phyloP scores from a whole-genome alignment of 768 basidiomycete genomes.

The Rickenella mellea region DNA sequence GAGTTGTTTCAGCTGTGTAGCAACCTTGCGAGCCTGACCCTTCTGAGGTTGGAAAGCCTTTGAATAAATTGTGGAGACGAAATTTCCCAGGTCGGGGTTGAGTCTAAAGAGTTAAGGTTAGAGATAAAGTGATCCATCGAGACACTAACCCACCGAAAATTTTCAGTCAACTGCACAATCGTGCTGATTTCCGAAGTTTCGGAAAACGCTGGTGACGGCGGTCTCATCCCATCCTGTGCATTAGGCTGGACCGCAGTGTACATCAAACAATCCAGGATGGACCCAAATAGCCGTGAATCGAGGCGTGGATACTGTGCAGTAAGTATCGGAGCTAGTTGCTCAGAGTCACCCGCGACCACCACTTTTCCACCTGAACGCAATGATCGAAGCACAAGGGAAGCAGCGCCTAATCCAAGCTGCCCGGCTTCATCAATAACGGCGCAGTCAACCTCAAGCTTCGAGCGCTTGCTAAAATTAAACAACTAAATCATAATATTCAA shows the following conservation, averaged over 20 bases:
- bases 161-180: slow-evolving; percentile 40
- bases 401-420: slow-evolving; percentile 36
- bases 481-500: slow-evolving; percentile 21
- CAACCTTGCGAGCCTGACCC: slow-evolving; percentile 30
- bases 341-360: slow-evolving; percentile 41
- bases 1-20: slow-evolving; percentile 22
- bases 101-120: slow-evolving; percentile 20
- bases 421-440: slow-evolving; percentile 43
- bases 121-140: background rate
- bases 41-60: slow-evolving; percentile 40
- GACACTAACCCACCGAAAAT: slow-evolving; percentile 30
- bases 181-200: slow-evolving; percentile 17
- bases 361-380: slow-evolving; percentile 29
- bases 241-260: slow-evolving; percentile 8
- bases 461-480: slow-evolving; percentile 35
- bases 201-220: background rate
- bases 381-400: slow-evolving; percentile 35
- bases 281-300: slow-evolving; percentile 34
- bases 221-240: slow-evolving; percentile 12
- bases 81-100: slow-evolving; percentile 44
- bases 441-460: slow-evolving; percentile 30
- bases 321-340: slow-evolving; percentile 42
- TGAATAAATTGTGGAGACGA: slow-evolving; percentile 42
- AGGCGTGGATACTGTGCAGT: slow-evolving; percentile 35
- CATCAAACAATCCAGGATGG: slow-evolving; percentile 39